Evolutionary conservation across 805 yeast species (phyloP).

Genomic region (Sungouiozyma ichnusensis): DNA sequence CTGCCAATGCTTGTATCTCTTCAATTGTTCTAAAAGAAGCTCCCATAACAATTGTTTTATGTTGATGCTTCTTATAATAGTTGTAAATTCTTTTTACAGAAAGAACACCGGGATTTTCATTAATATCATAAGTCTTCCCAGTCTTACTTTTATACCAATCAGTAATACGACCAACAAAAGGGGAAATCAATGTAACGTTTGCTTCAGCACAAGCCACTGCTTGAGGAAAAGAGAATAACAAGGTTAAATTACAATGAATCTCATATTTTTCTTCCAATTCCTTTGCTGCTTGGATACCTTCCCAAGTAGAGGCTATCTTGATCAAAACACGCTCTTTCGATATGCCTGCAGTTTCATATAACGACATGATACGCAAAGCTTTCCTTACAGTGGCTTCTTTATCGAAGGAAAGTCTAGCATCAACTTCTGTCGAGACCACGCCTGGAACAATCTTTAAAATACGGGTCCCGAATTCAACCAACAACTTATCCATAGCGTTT

Average conservation of each 20-base stretch:
- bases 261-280: conserved; percentile 86
- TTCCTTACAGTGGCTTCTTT: conserved; percentile 87
- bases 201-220: conserved; percentile 99
- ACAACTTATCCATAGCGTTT: conserved; percentile 79
- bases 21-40: conserved; percentile 98
- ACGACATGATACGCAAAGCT: conserved; percentile 81
- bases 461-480: conserved; percentile 93
- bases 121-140: conserved; percentile 74
- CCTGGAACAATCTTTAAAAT: conserved; percentile 95
- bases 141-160: conserved; percentile 96
- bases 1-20: conserved; percentile 94
- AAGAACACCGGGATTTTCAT: conserved; percentile 86
- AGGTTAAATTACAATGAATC: conserved; percentile 89
- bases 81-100: conserved; percentile 85
- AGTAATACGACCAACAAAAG: conserved; percentile 97
- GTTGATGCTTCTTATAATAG: conserved; percentile 95
- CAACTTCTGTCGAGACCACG: conserved; percentile 98
- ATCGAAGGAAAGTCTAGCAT: conserved; percentile 94
- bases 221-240: conserved; percentile 89
- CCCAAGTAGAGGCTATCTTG: conserved; percentile 97
- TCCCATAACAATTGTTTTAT: conserved; percentile 99
- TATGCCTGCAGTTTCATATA: conserved; percentile 80
- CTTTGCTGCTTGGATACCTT: conserved; percentile 98
- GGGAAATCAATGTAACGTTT: conserved; percentile 87
- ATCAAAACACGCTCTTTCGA: conserved; percentile 83